These are phyloP conservation scores for Verbascum thapsus DNA, from an alignment of 257 asterid species.

Conservation along the genomic window DNA sequence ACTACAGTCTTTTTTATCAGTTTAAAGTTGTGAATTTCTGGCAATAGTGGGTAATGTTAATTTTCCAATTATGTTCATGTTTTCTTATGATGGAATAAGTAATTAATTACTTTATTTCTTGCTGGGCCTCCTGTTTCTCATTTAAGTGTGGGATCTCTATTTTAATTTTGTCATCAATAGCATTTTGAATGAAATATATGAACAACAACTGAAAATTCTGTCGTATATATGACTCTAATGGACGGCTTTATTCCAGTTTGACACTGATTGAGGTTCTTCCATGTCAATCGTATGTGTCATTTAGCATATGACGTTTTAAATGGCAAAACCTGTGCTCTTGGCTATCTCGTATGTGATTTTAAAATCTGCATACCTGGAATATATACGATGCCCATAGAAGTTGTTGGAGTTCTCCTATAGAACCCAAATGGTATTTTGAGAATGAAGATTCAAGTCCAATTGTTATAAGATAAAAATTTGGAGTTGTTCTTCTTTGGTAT, in stretches of 20 bases:
- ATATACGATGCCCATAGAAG: constrained; percentile 30
- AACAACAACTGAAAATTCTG: not conserved
- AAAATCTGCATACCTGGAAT: constrained; percentile 41
- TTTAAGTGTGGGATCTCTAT: not conserved
- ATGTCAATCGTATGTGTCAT: constrained; percentile 31
- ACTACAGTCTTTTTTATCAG: not conserved
- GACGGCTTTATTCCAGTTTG: not conserved
- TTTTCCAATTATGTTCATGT: not conserved
- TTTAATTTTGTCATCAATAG: not conserved
- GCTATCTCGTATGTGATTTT: constrained; percentile 36
- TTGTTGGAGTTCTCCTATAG: constrained; percentile 34
- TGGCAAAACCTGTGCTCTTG: constrained; percentile 40
- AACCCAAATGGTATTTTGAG: constrained; percentile 28
- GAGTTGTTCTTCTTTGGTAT: constrained; percentile 18
- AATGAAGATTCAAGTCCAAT: constrained; percentile 40
- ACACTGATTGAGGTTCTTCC: constrained; percentile 2
- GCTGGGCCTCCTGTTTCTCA: not conserved
- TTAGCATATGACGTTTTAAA: constrained; percentile 39
- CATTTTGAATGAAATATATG: not conserved
- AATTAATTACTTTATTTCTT: not conserved
- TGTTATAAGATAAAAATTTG: constrained; percentile 41
- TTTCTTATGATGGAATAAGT: not conserved
- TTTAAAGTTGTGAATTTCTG: not conserved
- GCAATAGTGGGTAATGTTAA: not conserved
- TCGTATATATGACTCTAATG: not conserved